Conservation (phyloP, 345 rosid genomes). For the Brassica incana region DNA sequence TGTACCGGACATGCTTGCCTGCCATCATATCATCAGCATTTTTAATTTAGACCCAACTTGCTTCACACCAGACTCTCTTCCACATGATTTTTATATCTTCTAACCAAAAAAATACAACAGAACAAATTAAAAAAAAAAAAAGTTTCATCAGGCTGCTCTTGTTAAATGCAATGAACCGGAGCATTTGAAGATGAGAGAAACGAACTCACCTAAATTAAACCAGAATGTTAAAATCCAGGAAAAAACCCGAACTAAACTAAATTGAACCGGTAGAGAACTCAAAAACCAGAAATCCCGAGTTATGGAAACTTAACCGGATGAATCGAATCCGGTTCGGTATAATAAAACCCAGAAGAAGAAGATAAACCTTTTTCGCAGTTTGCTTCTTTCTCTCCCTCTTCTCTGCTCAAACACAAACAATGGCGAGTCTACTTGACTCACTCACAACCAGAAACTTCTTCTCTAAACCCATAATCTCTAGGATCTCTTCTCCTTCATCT, state of each 20-base stretch:
- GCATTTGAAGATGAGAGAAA: neutral
- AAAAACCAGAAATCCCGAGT: neutral
- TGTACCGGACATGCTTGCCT: slow-evolving; percentile 56
- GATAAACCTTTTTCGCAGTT: slow-evolving; percentile 16
- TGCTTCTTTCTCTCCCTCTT: neutral
- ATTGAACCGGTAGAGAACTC: no score
- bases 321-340: slow-evolving; percentile 13
- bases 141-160: no score
- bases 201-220: neutral
- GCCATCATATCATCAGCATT: no score
- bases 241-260: no score
- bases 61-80: no score
- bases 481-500: slow-evolving; percentile 24
- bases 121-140: no score
- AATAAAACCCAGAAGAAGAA: slow-evolving; percentile 31
- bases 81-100: no score
- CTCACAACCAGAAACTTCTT: slow-evolving; percentile 37
- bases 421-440: slow-evolving; percentile 40
- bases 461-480: slow-evolving; percentile 24
- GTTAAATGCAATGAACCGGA: no score
- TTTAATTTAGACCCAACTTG: no score
- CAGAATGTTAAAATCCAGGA: no score
- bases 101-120: no score
- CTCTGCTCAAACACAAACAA: slow-evolving; percentile 1
- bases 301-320: neutral